Percentiles rank a stretch among this genome's conserved stretches.
Evolutionary conservation across 2,329 filamentous ascomycete species (phyloP).

Genomic region (Fonsecaea multimorphosa): DNA sequence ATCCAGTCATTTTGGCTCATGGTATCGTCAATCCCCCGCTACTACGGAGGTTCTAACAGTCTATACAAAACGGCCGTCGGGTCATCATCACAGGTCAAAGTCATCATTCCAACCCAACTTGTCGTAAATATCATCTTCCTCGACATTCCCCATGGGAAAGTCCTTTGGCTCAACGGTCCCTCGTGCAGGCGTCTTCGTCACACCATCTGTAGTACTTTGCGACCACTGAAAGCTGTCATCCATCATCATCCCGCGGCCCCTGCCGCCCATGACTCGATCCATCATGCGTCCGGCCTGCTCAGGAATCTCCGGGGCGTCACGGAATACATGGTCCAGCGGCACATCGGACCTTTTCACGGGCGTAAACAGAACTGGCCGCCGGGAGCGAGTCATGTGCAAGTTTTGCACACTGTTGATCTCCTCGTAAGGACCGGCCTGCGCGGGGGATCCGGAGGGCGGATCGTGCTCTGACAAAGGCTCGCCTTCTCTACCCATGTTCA

Average conservation of each 20-base stretch:
- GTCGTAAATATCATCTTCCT: constrained; percentile 49
- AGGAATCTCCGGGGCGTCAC: constrained; percentile 44
- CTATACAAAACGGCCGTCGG: not conserved
- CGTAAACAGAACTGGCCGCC: constrained; percentile 36
- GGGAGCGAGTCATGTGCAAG: constrained; percentile 35
- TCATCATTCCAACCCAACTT: constrained; percentile 53
- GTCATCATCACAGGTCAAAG: constrained; percentile 42
- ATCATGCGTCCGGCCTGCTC: constrained; percentile 40
- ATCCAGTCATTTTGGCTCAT: not conserved
- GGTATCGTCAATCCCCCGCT: not conserved
- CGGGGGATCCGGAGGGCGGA: constrained; percentile 40
- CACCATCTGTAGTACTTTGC: not conserved
- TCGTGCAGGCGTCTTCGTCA: not conserved
- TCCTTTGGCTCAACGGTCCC: not conserved
- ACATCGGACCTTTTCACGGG: constrained; percentile 36
- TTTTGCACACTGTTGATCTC: constrained; percentile 4
- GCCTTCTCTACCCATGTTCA: constrained; percentile 25
- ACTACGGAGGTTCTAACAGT: not conserved
- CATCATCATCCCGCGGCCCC: constrained; percentile 26
- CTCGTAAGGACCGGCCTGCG: constrained; percentile 11
- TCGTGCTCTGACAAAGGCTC: constrained; percentile 39
- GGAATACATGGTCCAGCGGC: constrained; percentile 35
- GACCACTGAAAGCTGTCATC: constrained; percentile 43
- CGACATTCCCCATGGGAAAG: constrained; percentile 7
- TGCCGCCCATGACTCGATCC: constrained; percentile 37